A percentile compares a stretch with the other conserved stretches of the same genome.
phyloP scores from a whole-genome alignment of 768 basidiomycete genomes.

The Rhodocollybia butyracea region DNA sequence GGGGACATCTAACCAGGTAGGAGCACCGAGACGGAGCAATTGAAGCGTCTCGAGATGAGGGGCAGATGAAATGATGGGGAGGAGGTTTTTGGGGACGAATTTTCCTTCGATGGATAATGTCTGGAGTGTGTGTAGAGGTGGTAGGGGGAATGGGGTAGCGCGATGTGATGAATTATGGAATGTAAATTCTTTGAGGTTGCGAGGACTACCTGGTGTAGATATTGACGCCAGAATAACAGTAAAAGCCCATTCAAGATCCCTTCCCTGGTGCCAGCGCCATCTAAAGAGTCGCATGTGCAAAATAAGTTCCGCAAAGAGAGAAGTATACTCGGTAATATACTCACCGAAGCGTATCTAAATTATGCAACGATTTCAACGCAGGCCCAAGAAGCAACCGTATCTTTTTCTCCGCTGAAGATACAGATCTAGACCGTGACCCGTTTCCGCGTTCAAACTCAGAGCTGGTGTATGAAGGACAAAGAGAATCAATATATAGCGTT shows the following conservation, averaged over 20 bases:
- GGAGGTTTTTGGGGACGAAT: background rate
- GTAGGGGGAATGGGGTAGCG: background rate
- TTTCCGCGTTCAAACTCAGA: background rate
- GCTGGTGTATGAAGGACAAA: background rate
- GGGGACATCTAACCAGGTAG: background rate
- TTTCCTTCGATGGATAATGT: background rate
- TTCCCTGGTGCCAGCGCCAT: background rate
- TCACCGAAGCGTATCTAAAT: background rate
- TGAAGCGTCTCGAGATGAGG: background rate
- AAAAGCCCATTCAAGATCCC: background rate
- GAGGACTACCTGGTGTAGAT: background rate
- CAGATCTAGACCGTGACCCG: background rate
- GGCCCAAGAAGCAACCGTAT: background rate
- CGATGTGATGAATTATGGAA: background rate
- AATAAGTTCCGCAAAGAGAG: background rate
- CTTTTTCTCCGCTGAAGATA: background rate
- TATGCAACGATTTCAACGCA: background rate
- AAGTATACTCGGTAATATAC: background rate
- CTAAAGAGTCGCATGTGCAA: background rate
- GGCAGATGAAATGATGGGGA: background rate
- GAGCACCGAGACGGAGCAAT: no score
- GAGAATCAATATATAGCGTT: background rate
- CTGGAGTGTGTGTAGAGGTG: background rate
- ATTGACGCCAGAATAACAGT: background rate
- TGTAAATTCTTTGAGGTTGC: background rate